Evolutionary conservation across 495 filamentous ascomycete species (phyloP), one percentile per base, ranked within the genome.

Genomic region (Hypoxylon lenormandii): DNA sequence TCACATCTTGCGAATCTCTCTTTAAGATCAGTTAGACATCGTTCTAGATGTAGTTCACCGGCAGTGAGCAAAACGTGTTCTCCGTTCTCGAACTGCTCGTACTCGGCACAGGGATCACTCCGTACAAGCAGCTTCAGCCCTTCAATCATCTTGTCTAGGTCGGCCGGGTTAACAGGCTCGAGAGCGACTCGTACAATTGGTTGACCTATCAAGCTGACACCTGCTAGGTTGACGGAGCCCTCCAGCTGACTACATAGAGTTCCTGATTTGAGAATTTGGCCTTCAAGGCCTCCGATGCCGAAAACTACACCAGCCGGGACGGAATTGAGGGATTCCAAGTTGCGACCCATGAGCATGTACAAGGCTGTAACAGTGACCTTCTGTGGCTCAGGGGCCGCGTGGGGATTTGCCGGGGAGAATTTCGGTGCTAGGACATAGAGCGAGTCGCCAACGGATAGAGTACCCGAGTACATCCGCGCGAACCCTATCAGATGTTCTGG

Each of bases 1-100:
- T 99, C 95, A 66, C 96, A 97, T 66, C 87, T 89, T 3, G 95
- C 95, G 77, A 96, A 99, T 5, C 96, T 85, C 75, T 98, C 95
- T 52, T 92, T 84, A 6, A 99, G 84, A 81, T 99, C 95, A 36
- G 95, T 97, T 36, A 99, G 74, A 74, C 95, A 99, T 40, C 95
- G 87, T 76, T 99, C 95, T 1, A 98, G 81, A 78, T 99, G 95
- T 65, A 99, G 77, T 76, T 99, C 95, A 11, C 95, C 95, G 22
- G 95, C 95, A 0, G 96, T 97, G 22, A 95, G 79, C 18, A 99
- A 87, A 49, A 99, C 94, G 80, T 99, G 96, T 77, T 99, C 95
- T 52, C 95, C 95, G 60, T 88, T 97, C 56, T 90, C 87, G 21
- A 98, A 90, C 10, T 96, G 91, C 72, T 97, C 93, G 71, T 99